These are phyloP conservation scores for Zasmidium angulare DNA, from an alignment of 2,329 filamentous ascomycete species.

Conservation along the genomic window DNA sequence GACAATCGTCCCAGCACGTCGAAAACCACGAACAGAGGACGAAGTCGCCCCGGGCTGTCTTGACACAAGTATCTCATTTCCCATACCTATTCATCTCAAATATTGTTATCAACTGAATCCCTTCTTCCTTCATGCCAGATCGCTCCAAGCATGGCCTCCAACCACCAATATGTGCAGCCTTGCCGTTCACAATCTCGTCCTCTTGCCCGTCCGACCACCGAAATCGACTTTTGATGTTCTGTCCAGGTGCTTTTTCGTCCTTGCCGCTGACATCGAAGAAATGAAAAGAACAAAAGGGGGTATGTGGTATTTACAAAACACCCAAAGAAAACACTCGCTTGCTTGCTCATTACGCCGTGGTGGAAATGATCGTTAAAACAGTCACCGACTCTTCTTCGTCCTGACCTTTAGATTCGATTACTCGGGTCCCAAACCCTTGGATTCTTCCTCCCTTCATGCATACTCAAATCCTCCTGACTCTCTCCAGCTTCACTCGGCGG, in stretches of 20 bases:
- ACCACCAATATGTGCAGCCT: no score
- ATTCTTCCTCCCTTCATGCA: not conserved
- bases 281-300: not conserved
- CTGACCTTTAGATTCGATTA: not conserved
- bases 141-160: not conserved
- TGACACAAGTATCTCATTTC: not conserved
- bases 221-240: no score
- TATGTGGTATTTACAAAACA: not conserved
- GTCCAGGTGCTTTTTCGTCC: no score
- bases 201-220: no score
- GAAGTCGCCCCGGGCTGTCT: no score
- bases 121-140: not conserved
- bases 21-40: no score
- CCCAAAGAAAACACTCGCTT: not conserved
- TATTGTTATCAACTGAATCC: not conserved
- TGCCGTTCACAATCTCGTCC: no score
- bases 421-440: not conserved
- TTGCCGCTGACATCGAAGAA: no score
- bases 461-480: slow-evolving; percentile 9
- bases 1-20: no score
- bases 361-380: not conserved
- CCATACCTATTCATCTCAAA: not conserved
- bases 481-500: slow-evolving; percentile 22
- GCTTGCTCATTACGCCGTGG: not conserved
- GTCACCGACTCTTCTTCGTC: not conserved